Percentiles rank a stretch among this genome's conserved stretches.
These are phyloP conservation scores for Mortierella sp. DNA, from an alignment of 371 early-diverging fungal species.

Conservation along the genomic window DNA sequence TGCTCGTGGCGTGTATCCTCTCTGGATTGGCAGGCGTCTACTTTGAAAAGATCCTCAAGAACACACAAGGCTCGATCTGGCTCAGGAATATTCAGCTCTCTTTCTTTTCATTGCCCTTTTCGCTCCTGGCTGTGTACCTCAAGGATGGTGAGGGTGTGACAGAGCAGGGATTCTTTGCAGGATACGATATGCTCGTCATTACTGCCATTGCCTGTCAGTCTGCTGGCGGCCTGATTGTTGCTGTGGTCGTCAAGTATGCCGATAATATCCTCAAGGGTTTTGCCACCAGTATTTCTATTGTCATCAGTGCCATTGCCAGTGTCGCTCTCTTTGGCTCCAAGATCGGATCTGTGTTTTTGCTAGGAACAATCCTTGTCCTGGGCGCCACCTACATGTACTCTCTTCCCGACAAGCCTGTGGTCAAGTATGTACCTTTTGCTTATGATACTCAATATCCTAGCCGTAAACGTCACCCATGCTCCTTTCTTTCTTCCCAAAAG, in stretches of 20 bases:
- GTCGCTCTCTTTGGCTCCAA: constrained; percentile 80
- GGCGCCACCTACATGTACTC: constrained; percentile 85
- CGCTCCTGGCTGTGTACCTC: constrained; percentile 69
- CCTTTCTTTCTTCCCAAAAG: not conserved
- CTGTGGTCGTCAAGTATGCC: constrained; percentile 95
- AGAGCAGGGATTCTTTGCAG: constrained; percentile 89
- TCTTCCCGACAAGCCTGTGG: constrained; percentile 53
- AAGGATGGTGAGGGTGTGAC: constrained; percentile 82
- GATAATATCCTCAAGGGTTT: constrained; percentile 97
- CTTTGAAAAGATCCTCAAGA: constrained; percentile 90
- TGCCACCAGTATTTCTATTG: constrained; percentile 95
- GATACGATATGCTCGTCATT: constrained; percentile 83
- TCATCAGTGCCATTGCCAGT: constrained; percentile 81
- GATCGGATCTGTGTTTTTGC: constrained; percentile 74
- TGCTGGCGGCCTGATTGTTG: constrained; percentile 92
- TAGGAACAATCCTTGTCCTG: constrained; percentile 82
- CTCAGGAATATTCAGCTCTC: constrained; percentile 91
- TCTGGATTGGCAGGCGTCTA: constrained; percentile 96
- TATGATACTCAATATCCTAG: not conserved
- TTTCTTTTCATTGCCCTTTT: constrained; percentile 76
- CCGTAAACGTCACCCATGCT: not conserved
- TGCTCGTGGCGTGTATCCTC: constrained; percentile 85
- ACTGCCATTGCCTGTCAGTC: constrained; percentile 89
- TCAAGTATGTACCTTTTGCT: constrained; percentile 48
- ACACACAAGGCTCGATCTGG: constrained; percentile 77